Evolutionary conservation across 805 yeast species (phyloP).

Genomic region (Candida montana): DNA sequence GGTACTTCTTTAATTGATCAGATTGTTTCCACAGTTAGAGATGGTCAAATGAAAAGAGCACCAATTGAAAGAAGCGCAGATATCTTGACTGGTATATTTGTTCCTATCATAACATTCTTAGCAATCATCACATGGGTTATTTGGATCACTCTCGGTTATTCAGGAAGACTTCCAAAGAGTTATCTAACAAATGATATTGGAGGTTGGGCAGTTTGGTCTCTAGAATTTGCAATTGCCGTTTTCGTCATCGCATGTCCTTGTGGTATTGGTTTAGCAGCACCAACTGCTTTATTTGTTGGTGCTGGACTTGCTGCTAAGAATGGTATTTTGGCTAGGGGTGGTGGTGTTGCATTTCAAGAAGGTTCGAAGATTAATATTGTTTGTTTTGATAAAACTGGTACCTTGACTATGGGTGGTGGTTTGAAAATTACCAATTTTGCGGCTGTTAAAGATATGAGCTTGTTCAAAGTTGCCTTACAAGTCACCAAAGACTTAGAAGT

Average conservation of each 20-base stretch:
- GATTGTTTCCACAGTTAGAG: conserved; percentile 63
- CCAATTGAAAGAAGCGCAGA: conserved; percentile 73
- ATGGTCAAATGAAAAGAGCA: conserved; percentile 67
- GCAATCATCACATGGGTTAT: conserved; percentile 64
- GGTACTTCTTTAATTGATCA: conserved; percentile 66
- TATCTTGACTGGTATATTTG: conserved; percentile 62
- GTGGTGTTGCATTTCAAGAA: conserved; percentile 79
- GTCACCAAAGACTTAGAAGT: conserved; percentile 53
- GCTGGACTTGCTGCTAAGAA: conserved; percentile 72
- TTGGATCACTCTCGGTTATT: conserved; percentile 56
- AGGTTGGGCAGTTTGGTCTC: conserved; percentile 75
- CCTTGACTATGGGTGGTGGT: conserved; percentile 61
- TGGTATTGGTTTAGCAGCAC: conserved; percentile 82
- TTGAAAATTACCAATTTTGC: conserved; percentile 49
- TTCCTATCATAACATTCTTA: conserved; percentile 57
- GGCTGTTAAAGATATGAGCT: conserved; percentile 16
- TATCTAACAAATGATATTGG: conserved; percentile 64
- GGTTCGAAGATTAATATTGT: conserved; percentile 58
- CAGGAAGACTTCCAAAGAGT: conserved; percentile 45
- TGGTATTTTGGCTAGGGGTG: conserved; percentile 74
- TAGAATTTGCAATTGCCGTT: conserved; percentile 72
- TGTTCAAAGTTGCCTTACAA: conserved; percentile 31
- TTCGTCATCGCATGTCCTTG: conserved; percentile 85
- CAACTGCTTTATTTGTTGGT: conserved; percentile 77
- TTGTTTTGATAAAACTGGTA: conserved; percentile 78